phyloP scores from a whole-genome alignment of 371 early-diverging fungal genomes.

The Blakeslea trispora region DNA sequence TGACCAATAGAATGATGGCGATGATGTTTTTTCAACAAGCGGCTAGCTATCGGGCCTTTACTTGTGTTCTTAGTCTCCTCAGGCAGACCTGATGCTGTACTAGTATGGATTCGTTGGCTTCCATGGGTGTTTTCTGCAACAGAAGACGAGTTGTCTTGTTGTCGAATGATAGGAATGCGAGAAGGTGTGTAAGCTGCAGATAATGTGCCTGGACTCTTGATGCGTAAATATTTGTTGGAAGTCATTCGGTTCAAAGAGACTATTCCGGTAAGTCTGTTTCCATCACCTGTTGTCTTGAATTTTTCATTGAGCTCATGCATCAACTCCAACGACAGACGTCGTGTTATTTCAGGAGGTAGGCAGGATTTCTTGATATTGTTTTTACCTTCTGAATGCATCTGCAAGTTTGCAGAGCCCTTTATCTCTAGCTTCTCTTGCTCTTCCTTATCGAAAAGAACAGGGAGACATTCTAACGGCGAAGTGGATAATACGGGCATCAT shows the following conservation, averaged over 20 bases:
- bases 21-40: background rate
- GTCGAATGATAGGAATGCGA: slow-evolving; percentile 31
- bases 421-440: background rate
- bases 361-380: slow-evolving; percentile 19
- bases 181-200: slow-evolving; percentile 39
- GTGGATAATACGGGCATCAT: slow-evolving; percentile 8
- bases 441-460: background rate
- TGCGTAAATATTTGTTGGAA: slow-evolving; percentile 18
- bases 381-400: background rate
- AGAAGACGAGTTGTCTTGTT: background rate
- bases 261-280: background rate
- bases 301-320: slow-evolving; percentile 39
- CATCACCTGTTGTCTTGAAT: slow-evolving; percentile 12
- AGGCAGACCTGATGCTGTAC: background rate
- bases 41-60: background rate
- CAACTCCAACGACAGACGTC: slow-evolving; percentile 40
- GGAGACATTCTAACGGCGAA: background rate
- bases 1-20: slow-evolving; percentile 26
- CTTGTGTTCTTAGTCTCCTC: background rate
- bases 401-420: background rate
- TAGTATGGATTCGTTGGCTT: background rate
- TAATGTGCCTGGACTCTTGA: slow-evolving; percentile 26
- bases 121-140: background rate
- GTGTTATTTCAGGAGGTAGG: slow-evolving; percentile 33
- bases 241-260: slow-evolving; percentile 8